Base-by-base conservation (phyloP, 345 rosid genomes). In the Pistacia atlantica region DNA sequence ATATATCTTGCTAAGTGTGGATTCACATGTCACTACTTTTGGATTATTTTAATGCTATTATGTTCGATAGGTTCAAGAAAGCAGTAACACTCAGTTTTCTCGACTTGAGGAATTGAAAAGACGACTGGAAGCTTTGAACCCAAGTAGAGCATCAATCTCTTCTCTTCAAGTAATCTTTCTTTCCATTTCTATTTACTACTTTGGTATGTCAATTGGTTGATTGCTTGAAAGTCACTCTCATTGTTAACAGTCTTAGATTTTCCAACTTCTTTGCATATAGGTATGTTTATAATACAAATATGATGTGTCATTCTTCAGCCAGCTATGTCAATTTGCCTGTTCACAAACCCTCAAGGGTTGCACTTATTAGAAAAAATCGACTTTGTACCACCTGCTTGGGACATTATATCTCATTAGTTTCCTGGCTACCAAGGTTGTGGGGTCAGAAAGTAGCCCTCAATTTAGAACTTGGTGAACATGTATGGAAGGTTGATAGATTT, bases 41-140 rank as follows among this genome's bases (percentile, higher is more conserved):
- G 46, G n/a, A 18, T 58, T 11, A 61, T 51, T 66, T 31, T 80
- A 38, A 48, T 76, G 11, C 60, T 51, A 42, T 57, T 57, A 45
- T 70, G 18, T 56, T 52, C 85, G 52, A 56, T 77, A 92, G 97
- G 91, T 91, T 72, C 92, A 87, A 87, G 91, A 94, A 87, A 89
- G 97, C 83, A 91, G 92, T 83, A 88, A 55, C 69, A 64, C 81
- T 8, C 95, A 94, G 84, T 88, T 84, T 77, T 81, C 97, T 72
- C 83, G 93, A 81, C 93, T 94, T 58, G 95, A 90, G 89, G 91
- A 87, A 80, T 80, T 91, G 73, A 91, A 93, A 87, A 88, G 92
- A 82, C 84, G 92, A 38, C 67, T 92, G 75, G 96, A 90, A 82
- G 92, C 95, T n/a, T 79, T 91, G 54, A 90, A 94, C 84, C 93